phyloP scores from a whole-genome alignment of 441 rosid genomes.

The California macrophylla region DNA sequence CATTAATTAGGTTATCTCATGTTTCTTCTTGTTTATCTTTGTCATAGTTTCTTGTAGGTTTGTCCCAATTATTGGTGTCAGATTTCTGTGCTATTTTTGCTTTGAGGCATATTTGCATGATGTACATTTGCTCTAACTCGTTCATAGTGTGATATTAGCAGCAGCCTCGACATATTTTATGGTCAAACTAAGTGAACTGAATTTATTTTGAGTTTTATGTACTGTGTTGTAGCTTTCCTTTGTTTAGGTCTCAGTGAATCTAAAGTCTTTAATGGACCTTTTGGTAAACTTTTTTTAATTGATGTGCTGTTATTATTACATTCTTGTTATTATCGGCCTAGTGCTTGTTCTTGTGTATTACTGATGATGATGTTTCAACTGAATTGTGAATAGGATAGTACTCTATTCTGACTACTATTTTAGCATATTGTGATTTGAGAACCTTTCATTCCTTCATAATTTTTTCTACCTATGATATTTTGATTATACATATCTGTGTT shows the following conservation, averaged over 20 bases:
- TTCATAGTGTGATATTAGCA: not conserved
- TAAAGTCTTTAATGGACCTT: slow-evolving; percentile 1
- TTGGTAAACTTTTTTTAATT: not conserved
- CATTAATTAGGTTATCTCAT: not conserved
- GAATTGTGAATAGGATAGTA: not conserved
- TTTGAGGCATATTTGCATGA: not conserved
- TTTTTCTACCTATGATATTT: not conserved
- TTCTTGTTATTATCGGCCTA: not conserved
- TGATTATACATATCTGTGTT: not conserved
- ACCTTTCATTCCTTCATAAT: not conserved
- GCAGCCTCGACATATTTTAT: not conserved
- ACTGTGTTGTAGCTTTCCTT: not conserved
- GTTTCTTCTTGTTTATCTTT: not conserved
- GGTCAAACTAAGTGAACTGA: not conserved
- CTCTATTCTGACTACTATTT: not conserved
- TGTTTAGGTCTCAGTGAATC: not conserved
- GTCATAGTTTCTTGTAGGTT: slow-evolving; percentile 1
- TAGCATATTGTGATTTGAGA: not conserved
- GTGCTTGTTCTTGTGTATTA: not conserved
- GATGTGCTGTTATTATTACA: not conserved
- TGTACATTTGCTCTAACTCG: not conserved
- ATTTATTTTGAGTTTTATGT: not conserved
- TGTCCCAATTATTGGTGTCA: not conserved
- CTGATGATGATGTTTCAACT: not conserved
- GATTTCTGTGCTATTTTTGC: not conserved